Evolutionary conservation across 75 land plant species (phyloP).

Genomic region (Ceratopteris richardii): DNA sequence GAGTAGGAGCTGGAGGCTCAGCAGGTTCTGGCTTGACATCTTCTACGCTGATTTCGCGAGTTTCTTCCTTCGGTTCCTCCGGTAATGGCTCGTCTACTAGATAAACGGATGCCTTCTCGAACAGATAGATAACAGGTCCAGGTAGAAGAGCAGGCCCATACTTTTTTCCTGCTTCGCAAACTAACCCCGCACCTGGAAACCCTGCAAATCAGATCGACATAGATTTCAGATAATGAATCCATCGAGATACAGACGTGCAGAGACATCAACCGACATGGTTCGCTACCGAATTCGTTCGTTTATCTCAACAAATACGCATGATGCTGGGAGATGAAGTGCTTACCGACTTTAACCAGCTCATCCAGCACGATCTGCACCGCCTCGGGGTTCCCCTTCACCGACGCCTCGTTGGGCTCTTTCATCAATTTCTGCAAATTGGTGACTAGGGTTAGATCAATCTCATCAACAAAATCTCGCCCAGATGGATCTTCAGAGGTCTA

Average conservation of each 20-base stretch:
- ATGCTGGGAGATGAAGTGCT: too few relatives aligned
- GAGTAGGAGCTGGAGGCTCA: not conserved
- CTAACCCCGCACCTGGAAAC: constrained; percentile 41
- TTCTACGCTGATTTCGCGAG: not conserved
- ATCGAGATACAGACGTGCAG: too few relatives aligned
- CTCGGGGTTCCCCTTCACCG: not conserved
- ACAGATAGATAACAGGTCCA: constrained; percentile 34
- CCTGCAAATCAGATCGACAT: constrained; percentile 12
- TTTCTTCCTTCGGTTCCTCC: not conserved
- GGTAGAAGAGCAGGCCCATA: constrained; percentile 27
- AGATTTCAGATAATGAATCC: not conserved
- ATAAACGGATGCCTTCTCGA: constrained; percentile 47
- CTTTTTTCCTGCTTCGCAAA: constrained; percentile 27
- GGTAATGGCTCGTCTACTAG: constrained; percentile 20
- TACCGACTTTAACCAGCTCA: not conserved
- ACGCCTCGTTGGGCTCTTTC: not conserved
- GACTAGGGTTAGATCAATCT: too few relatives aligned
- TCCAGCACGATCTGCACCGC: not conserved
- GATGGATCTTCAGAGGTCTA: too few relatives aligned
- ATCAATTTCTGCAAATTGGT: constrained; percentile 9
- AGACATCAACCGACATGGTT: too few relatives aligned
- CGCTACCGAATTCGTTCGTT: too few relatives aligned
- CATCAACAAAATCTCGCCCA: too few relatives aligned
- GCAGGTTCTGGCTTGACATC: constrained; percentile 2
- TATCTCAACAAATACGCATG: too few relatives aligned